Evolutionary conservation across 371 early-diverging fungal genomes (phyloP).

Genomic region (Syncephalastrum contaminatum): DNA sequence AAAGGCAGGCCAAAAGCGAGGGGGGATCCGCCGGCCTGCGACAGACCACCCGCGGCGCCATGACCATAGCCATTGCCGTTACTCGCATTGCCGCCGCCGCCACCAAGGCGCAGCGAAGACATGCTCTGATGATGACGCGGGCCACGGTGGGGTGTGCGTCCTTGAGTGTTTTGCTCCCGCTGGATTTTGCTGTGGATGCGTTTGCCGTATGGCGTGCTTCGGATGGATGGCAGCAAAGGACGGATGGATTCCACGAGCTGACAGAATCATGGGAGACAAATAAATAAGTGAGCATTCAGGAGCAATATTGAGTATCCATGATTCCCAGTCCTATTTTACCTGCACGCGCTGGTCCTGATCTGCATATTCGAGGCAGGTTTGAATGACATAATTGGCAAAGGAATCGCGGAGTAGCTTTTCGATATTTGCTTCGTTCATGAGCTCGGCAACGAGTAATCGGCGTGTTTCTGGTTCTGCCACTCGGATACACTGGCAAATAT

Average conservation of each 20-base stretch:
- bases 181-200: conserved; percentile 82
- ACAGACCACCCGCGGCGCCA: conserved; percentile 4
- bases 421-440: conserved; percentile 64
- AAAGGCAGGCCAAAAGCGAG: conserved; percentile 15
- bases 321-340: conserved; percentile 24
- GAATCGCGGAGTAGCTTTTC: conserved; percentile 83
- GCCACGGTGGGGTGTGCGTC: conserved; percentile 7
- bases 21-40: conserved; percentile 1
- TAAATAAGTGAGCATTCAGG: not conserved
- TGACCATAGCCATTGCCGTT: not conserved
- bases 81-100: not conserved
- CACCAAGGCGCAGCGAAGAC: conserved; percentile 7
- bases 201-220: conserved; percentile 87
- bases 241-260: conserved; percentile 76
- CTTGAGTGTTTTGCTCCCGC: conserved; percentile 41
- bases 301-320: not conserved
- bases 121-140: conserved; percentile 13
- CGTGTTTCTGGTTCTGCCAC: conserved; percentile 72
- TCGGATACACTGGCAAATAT: conserved; percentile 67
- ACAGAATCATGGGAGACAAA: not conserved
- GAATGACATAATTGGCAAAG: conserved; percentile 91
- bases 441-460: conserved; percentile 67
- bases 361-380: conserved; percentile 89
- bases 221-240: conserved; percentile 75
- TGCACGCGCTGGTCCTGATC: conserved; percentile 71